A percentile compares a stretch with the other conserved stretches of the same genome.
Evolutionary conservation across 1,284 basidiomycete genomes (phyloP).

Genomic region (Neolentinus lepideus): DNA sequence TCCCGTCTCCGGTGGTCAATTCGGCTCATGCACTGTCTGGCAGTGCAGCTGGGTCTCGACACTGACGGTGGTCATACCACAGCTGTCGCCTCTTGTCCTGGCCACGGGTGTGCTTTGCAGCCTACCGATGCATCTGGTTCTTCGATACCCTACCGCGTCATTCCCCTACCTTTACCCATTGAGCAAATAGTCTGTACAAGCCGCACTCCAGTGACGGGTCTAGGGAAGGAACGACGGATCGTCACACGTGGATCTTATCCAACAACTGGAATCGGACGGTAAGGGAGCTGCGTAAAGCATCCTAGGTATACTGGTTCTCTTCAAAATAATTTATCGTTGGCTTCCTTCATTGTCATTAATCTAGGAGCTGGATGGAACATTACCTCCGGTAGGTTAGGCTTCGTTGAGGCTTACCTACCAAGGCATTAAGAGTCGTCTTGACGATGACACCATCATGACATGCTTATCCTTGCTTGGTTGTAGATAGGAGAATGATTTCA

Average conservation of each 20-base stretch:
- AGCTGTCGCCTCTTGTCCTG: background rate
- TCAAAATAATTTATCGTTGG: no score
- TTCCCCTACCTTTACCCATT: background rate
- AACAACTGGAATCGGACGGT: background rate
- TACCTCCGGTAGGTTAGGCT: no score
- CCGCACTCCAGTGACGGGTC: background rate
- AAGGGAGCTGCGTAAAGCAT: no score
- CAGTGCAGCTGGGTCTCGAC: background rate
- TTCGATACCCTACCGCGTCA: background rate
- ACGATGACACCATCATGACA: no score
- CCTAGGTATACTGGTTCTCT: no score
- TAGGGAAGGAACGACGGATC: background rate
- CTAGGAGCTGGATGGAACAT: no score
- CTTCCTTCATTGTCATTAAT: no score
- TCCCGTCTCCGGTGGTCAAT: background rate
- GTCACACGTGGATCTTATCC: background rate
- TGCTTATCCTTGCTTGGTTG: no score
- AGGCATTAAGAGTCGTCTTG: no score
- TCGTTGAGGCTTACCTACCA: no score
- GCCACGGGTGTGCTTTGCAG: background rate
- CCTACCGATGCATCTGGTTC: background rate
- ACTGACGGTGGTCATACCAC: background rate
- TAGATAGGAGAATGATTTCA: no score
- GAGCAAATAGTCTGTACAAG: background rate
- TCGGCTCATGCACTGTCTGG: background rate